Conservation (phyloP, 140 eudicot species). For the Ambrosia hybrid region DNA sequence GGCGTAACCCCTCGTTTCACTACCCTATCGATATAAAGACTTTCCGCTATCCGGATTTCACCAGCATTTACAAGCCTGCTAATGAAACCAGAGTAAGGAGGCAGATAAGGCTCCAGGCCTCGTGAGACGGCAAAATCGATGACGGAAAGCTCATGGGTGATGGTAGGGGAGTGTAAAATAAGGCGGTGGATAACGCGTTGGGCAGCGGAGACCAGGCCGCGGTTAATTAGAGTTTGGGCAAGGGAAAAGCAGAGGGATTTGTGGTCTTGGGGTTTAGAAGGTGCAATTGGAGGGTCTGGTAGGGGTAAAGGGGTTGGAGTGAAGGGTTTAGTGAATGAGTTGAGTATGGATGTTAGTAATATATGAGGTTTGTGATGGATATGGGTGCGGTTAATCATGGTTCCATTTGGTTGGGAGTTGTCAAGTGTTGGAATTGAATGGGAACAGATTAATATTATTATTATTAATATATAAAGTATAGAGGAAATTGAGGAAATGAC, state of each 20-base stretch:
- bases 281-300: conserved; percentile 19
- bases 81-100: conserved; percentile 36
- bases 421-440: conserved; percentile 1
- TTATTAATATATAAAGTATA: neutral
- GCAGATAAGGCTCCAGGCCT: conserved; percentile 45
- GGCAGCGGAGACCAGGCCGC: conserved; percentile 49
- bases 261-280: conserved; percentile 31
- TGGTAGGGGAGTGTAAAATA: conserved; percentile 38
- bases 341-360: conserved; percentile 13
- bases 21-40: conserved; percentile 38
- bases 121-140: conserved; percentile 42
- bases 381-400: conserved; percentile 28
- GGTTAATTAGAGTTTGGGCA: conserved; percentile 41
- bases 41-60: conserved; percentile 44
- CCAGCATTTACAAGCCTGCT: conserved; percentile 48
- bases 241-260: conserved; percentile 48
- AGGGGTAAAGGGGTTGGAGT: conserved; percentile 39
- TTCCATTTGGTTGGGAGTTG: conserved; percentile 21
- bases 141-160: conserved; percentile 38
- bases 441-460: no score
- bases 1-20: conserved; percentile 39
- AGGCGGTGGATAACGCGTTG: conserved; percentile 45
- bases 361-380: conserved; percentile 7
- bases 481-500: neutral
- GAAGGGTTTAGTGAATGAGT: conserved; percentile 14